Conservation (phyloP, 2,329 filamentous ascomycete species). For the Colletotrichum gigasporum region DNA sequence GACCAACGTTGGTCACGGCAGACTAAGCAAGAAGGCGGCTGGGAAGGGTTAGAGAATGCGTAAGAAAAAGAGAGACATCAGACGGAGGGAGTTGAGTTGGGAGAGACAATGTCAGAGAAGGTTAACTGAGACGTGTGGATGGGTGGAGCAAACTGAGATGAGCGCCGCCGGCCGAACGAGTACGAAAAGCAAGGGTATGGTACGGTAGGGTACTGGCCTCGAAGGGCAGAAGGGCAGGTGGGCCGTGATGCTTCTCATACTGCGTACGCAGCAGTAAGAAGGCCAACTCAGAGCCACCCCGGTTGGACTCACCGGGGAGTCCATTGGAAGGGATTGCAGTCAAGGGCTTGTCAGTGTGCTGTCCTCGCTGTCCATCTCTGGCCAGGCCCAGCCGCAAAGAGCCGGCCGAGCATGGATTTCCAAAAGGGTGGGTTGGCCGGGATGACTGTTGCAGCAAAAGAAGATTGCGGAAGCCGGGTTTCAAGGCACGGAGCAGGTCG, state of each 20-base stretch:
- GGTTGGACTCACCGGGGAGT: neutral
- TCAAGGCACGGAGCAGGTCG: conserved; percentile 28
- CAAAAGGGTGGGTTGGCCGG: conserved; percentile 7
- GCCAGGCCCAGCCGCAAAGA: neutral
- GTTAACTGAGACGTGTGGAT: conserved; percentile 16
- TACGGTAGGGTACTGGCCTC: too few relatives aligned
- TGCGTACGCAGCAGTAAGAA: too few relatives aligned
- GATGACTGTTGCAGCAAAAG: conserved; percentile 9
- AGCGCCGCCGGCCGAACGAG: conserved; percentile 18
- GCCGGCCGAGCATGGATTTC: conserved; percentile 18
- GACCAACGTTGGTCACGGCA: neutral
- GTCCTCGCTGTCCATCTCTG: neutral
- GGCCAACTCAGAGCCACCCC: too few relatives aligned
- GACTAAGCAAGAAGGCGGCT: neutral
- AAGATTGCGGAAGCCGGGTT: conserved; percentile 19
- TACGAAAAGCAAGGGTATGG: conserved; percentile 28
- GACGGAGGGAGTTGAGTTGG: conserved; percentile 6
- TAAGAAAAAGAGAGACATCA: conserved; percentile 17
- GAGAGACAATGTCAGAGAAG: conserved; percentile 28
- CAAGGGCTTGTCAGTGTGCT: conserved; percentile 1
- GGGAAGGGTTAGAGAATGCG: conserved; percentile 21
- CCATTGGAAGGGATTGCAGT: neutral
- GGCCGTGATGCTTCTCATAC: too few relatives aligned
- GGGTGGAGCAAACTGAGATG: conserved; percentile 7
- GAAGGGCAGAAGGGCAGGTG: conserved; percentile 2